Conservation (phyloP, 2,329 filamentous ascomycete species). For the Aspergillus ruber region DNA sequence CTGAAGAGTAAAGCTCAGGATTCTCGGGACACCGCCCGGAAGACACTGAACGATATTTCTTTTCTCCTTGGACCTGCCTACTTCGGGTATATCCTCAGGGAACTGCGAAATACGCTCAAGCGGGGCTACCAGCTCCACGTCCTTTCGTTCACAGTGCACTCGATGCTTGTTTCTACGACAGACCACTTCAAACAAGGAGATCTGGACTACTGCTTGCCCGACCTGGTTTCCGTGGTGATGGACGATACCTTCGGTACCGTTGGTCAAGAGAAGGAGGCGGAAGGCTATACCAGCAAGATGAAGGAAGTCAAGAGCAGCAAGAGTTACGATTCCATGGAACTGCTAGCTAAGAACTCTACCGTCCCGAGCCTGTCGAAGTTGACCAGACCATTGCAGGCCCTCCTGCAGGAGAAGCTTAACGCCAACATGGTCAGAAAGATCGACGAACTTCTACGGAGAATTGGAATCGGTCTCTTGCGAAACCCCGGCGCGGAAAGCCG, state of each 20-base stretch:
- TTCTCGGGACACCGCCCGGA: conserved; percentile 81
- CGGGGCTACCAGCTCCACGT: conserved; percentile 92
- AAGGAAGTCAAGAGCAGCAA: conserved; percentile 98
- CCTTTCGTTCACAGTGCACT: conserved; percentile 89
- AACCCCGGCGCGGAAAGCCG: conserved; percentile 73
- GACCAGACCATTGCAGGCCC: conserved; percentile 67
- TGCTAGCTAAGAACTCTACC: conserved; percentile 77
- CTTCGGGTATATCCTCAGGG: conserved; percentile 89
- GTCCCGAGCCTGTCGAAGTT: conserved; percentile 67
- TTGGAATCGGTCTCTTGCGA: conserved; percentile 73
- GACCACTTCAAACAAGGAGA: conserved; percentile 72
- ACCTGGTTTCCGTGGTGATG: conserved; percentile 81
- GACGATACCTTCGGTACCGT: conserved; percentile 92
- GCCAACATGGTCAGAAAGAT: conserved; percentile 80
- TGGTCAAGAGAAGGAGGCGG: conserved; percentile 93
- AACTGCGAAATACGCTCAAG: conserved; percentile 73
- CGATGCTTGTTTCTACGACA: conserved; percentile 70
- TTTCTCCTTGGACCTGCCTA: conserved; percentile 72
- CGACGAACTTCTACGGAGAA: conserved; percentile 76
- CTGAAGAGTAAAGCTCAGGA: conserved; percentile 83
- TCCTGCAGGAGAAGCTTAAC: conserved; percentile 79
- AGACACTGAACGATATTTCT: conserved; percentile 78
- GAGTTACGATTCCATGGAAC: conserved; percentile 94
- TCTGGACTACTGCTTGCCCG: conserved; percentile 76
- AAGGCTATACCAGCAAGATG: conserved; percentile 91